phyloP scores from a whole-genome alignment of 257 asterid genomes.

The Avicennia marina region DNA sequence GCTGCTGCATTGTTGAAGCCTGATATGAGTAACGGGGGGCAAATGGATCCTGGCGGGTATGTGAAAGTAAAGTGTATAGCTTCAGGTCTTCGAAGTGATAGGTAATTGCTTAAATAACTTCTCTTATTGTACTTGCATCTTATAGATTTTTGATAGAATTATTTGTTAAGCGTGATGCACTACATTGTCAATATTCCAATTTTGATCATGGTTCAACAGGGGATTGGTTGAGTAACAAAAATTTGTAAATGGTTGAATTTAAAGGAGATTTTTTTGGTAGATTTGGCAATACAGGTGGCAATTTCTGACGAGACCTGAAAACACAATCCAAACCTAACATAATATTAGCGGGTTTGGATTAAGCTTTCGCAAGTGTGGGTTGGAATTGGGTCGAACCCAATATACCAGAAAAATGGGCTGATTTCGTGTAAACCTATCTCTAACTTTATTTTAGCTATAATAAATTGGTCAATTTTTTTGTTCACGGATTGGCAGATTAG shows the following conservation, averaged over 20 bases:
- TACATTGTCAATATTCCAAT: slow-evolving; percentile 5
- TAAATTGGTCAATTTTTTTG: no score
- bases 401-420: no score
- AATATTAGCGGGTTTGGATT: no score
- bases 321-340: no score
- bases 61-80: slow-evolving; percentile 93
- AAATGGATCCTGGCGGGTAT: slow-evolving; percentile 96
- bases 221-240: background rate
- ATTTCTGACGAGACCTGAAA: no score
- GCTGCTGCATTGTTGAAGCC: slow-evolving; percentile 90
- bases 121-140: slow-evolving; percentile 8
- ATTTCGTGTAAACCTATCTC: no score
- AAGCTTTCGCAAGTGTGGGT: no score
- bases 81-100: slow-evolving; percentile 79
- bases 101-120: slow-evolving; percentile 44
- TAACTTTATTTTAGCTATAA: no score
- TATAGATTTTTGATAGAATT: slow-evolving; percentile 5
- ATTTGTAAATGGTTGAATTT: background rate
- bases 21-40: slow-evolving; percentile 88
- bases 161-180: slow-evolving; percentile 4
- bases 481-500: no score
- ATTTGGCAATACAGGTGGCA: no score
- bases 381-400: no score
- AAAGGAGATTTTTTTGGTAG: no score
- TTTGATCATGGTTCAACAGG: slow-evolving; percentile 2